Conservation (phyloP, 306 rosid species). For the Trifolium pratense region DNA sequence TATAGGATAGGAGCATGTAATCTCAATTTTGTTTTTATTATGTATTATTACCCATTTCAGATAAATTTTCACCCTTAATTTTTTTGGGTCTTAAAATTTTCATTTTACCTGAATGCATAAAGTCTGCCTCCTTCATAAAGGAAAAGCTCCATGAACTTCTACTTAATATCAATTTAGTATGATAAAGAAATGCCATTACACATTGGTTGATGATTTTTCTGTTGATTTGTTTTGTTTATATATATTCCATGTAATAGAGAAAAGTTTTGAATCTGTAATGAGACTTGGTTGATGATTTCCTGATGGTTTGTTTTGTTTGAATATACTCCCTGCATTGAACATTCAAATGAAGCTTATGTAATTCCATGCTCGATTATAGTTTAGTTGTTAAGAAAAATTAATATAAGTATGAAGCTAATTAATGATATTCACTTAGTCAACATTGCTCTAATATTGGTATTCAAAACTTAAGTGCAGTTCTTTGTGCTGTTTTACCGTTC, state of each 20-base stretch:
- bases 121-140: too few relatives aligned
- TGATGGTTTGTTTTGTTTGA: background rate
- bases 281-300: background rate
- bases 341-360: background rate
- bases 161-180: background rate
- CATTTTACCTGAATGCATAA: too few relatives aligned
- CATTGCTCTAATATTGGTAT: too few relatives aligned
- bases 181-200: background rate
- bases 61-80: background rate
- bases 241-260: background rate
- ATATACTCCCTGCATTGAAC: background rate
- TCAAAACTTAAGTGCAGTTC: too few relatives aligned
- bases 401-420: too few relatives aligned
- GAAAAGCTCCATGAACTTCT: background rate
- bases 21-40: constrained; percentile 4
- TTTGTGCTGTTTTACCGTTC: too few relatives aligned
- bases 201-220: background rate
- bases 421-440: too few relatives aligned
- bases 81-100: background rate
- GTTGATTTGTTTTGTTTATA: background rate
- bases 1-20: background rate
- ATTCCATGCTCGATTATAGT: background rate
- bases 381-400: too few relatives aligned
- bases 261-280: background rate
- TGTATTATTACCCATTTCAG: background rate